Percentiles rank a stretch among this genome's conserved stretches.
These are phyloP conservation scores for Puccinia coronata DNA, from an alignment of 1,284 basidiomycete genomes.

Conservation along the genomic window DNA sequence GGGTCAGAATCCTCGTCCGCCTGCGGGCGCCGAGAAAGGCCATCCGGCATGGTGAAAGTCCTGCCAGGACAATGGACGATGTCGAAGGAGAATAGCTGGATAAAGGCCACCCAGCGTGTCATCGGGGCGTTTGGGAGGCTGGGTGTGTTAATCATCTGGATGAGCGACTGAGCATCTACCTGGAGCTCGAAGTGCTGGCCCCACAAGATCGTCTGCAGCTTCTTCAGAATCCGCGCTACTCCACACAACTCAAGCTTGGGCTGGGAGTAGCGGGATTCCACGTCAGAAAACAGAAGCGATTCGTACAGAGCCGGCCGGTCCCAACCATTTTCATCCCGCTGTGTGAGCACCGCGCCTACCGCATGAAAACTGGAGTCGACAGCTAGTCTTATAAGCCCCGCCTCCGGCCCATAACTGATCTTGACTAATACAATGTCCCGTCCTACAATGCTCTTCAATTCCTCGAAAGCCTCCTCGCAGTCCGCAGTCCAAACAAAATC, in stretches of 20 bases:
- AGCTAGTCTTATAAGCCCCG: neutral
- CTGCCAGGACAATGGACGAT: constrained; percentile 10
- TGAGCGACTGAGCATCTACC: neutral
- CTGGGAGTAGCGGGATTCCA: constrained; percentile 11
- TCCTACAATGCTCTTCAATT: constrained; percentile 13
- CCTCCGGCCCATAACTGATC: neutral
- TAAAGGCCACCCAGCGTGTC: constrained; percentile 9
- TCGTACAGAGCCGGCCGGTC: constrained; percentile 1
- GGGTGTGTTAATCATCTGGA: constrained; percentile 13
- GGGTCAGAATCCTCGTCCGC: neutral
- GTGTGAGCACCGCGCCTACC: neutral
- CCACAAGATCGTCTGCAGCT: constrained; percentile 5
- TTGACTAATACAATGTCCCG: neutral
- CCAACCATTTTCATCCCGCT: neutral
- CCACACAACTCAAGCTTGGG: constrained; percentile 17
- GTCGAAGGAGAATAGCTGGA: constrained; percentile 23
- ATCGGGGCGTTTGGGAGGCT: constrained; percentile 15
- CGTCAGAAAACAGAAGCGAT: neutral
- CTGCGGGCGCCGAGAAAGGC: neutral
- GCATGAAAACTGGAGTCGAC: constrained; percentile 17
- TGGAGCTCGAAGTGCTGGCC: constrained; percentile 5
- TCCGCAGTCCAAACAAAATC: neutral
- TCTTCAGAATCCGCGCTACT: neutral
- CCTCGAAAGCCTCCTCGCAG: neutral
- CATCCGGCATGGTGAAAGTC: constrained; percentile 26